Percentiles rank a stretch among this genome's conserved stretches.
Conservation (phyloP, 2,329 filamentous ascomycete species). For the Diaporthe eres region DNA sequence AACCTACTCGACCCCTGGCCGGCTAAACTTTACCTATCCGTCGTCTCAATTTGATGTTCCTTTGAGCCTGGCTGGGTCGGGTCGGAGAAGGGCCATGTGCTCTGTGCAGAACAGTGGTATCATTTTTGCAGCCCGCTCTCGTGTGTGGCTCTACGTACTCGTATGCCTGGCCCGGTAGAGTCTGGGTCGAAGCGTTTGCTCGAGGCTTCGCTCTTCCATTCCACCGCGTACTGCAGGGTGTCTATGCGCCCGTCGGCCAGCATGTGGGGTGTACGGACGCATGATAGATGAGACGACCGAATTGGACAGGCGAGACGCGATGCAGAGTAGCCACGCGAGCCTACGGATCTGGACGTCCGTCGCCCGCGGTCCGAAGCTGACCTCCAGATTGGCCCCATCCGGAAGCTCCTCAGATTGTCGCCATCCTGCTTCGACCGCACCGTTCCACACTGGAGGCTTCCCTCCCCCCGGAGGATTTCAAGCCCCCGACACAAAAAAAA, state of each 20-base stretch:
- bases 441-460: not conserved
- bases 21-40: slow-evolving; percentile 2
- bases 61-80: not conserved
- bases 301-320: slow-evolving; percentile 34
- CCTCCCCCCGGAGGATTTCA: not conserved
- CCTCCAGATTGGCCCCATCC: slow-evolving; percentile 4
- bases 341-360: slow-evolving; percentile 31
- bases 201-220: slow-evolving; percentile 12
- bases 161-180: not conserved
- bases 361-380: slow-evolving; percentile 30
- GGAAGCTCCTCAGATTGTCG: slow-evolving; percentile 1
- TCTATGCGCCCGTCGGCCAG: not conserved
- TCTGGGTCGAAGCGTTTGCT: not conserved
- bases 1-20: not conserved
- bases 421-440: not conserved
- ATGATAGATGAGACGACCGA: slow-evolving; percentile 20
- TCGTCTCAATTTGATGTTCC: not conserved
- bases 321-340: slow-evolving; percentile 40
- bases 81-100: not conserved
- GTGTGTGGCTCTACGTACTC: not conserved
- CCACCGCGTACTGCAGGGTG: slow-evolving; percentile 6
- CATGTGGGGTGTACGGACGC: slow-evolving; percentile 9
- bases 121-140: not conserved
- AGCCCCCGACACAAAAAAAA: not conserved
- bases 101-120: not conserved